phyloP scores from a whole-genome alignment of 1,139 yeast species.

The Debaryomycetaceae sp. region DNA sequence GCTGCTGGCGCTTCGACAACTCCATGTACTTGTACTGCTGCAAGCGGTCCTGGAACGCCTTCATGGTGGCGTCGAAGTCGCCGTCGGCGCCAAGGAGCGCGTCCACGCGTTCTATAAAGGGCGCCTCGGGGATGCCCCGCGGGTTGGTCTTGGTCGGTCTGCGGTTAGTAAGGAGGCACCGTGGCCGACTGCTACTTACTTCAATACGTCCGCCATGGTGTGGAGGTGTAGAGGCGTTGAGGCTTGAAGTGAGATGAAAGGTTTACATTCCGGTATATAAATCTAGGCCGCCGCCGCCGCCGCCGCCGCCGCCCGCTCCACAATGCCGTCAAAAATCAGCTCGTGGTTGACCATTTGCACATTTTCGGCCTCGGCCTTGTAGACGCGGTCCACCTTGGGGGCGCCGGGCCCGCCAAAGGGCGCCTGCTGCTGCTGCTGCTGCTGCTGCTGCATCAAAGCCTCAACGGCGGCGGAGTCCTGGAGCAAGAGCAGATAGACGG shows the following conservation, averaged over 20 bases:
- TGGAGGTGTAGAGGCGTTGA: not conserved
- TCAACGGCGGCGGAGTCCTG: constrained; percentile 48
- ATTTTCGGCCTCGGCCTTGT: constrained; percentile 71
- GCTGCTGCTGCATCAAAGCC: constrained; percentile 52
- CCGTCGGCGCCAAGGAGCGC: constrained; percentile 58
- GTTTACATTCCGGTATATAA: not conserved
- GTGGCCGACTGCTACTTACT: constrained; percentile 12
- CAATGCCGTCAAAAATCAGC: constrained; percentile 56
- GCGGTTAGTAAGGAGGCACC: constrained; percentile 16
- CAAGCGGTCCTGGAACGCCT: constrained; percentile 71
- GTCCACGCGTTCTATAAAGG: constrained; percentile 83
- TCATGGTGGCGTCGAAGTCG: constrained; percentile 69
- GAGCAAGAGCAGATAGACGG: constrained; percentile 71
- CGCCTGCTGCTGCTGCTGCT: constrained; percentile 39
- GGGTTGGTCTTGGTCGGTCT: constrained; percentile 66
- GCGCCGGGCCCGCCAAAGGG: constrained; percentile 52
- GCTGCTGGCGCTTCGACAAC: constrained; percentile 68
- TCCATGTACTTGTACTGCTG: constrained; percentile 87
- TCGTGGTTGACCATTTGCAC: constrained; percentile 60
- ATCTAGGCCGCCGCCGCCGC: not conserved
- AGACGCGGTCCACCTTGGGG: constrained; percentile 56
- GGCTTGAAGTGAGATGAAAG: not conserved
- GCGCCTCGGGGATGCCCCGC: constrained; percentile 95
- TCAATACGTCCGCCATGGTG: constrained; percentile 14
- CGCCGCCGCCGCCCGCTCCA: constrained; percentile 49